phyloP scores from a whole-genome alignment of 2,329 filamentous ascomycete genomes.

The Fusarium tanahbumbuense region DNA sequence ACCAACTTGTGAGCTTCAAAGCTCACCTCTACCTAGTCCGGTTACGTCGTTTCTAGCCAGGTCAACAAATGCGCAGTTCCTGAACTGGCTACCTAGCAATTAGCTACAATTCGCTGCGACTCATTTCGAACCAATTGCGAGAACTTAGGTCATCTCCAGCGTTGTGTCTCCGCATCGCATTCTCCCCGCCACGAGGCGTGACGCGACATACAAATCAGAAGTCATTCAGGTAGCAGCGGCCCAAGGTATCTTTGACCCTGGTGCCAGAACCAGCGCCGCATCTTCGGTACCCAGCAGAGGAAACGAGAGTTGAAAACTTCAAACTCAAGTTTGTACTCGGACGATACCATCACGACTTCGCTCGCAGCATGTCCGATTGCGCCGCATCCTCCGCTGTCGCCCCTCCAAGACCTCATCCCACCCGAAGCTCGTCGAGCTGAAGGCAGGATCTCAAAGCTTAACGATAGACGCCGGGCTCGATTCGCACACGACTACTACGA shows the following conservation, averaged over 20 bases:
- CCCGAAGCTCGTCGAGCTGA: constrained; percentile 35
- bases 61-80: constrained; percentile 6
- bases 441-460: constrained; percentile 19
- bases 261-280: not conserved
- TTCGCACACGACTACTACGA: constrained; percentile 5
- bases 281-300: not conserved
- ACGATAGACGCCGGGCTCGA: constrained; percentile 7
- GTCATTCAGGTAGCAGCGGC: constrained; percentile 17
- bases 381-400: constrained; percentile 29
- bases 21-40: constrained; percentile 20
- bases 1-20: constrained; percentile 27
- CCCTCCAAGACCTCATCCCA: constrained; percentile 36
- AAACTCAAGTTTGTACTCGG: constrained; percentile 26
- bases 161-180: constrained; percentile 30
- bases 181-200: constrained; percentile 27
- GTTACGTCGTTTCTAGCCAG: constrained; percentile 18
- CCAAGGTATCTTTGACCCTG: constrained; percentile 11
- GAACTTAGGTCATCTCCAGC: constrained; percentile 20
- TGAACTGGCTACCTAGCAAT: constrained; percentile 1
- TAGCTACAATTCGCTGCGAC: constrained; percentile 3
- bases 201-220: constrained; percentile 27
- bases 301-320: constrained; percentile 7
- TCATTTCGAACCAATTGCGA: constrained; percentile 12
- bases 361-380: constrained; percentile 47
- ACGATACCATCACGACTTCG: constrained; percentile 20